Base-by-base conservation (phyloP, 1,284 basidiomycete genomes). In the Meripilus lineatus region DNA sequence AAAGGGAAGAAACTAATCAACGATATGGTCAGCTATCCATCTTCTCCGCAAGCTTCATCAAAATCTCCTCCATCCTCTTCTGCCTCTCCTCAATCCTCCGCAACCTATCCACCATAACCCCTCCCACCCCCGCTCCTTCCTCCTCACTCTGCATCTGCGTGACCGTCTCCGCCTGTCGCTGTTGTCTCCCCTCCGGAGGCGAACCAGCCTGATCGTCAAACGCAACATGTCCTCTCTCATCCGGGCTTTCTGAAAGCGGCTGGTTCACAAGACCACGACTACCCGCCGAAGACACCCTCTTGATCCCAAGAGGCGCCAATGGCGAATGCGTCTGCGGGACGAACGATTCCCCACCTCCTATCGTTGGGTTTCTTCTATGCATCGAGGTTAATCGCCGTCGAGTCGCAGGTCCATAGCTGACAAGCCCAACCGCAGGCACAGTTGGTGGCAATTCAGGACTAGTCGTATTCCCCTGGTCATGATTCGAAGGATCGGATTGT, bases 321-420 rank as follows among this genome's bases (percentile, higher is more conserved):
- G n/a, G 38, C 21, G 7, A 45, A 28, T 32, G n/a, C 21, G 38
- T 30, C 26, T 44, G 48, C 14, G 38, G 32, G 38, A 20, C 42
- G 36, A 20, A 21, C 18, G n/a, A n/a, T 18, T 30, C 26, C 15
- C 14, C 21, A 24, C 14, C 20, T n/a, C 10, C 38, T 15, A 25
- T 8, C 11, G 22, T 26, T 25, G 38, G 28, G n/a, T 23, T 32
- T 32, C 22, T 11, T 6, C 40, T 26, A 5, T 26, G 40, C 55
- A 64, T 60, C 5, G 82, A 82, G 3, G 72, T 68, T 33, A 84
- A 57, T 35, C 79, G 65, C 32, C 79, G 69, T 22, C 81, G 71
- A 26, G 70, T 77, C 28, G 70, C 73, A 8, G 79, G 76, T 0
- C 81, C 81, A 54, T 81, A 83, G 57, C 77, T 81, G 33, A 81